Evolutionary conservation across 768 basidiomycete genomes (phyloP), one percentile per base, ranked within the genome.

Genomic region (Pleurotus tuoliensis): DNA sequence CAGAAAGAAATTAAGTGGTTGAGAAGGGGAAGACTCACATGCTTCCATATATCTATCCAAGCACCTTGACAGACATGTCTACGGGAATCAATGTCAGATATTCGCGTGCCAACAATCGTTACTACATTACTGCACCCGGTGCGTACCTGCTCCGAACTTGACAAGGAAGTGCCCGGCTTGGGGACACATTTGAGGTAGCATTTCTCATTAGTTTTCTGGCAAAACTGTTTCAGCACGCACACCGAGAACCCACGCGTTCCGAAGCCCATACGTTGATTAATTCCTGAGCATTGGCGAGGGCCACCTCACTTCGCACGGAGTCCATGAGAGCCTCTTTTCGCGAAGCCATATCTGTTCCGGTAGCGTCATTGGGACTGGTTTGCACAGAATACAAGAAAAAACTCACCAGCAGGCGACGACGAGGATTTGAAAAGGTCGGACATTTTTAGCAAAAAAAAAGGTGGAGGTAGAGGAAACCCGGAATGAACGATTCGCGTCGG

Each of bases 1-100:
- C 24, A 59, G 37, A 52, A 43, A 5, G 15, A 25, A 44, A 44
- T 38, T 46, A 5, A 40, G 22, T 18, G 16, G 20, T 40, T 6
- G 16, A n/a, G 18, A 46, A 38, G 30, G 8, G 18, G 37, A 16
- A 39, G 9, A 82, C 89, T 74, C 64, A 92, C 91, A 92, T 37
- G 88, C 88, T 70, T 93, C 89, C 75, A 94, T 76, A 66, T 92
- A 94, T 44, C 90, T 82, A 53, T 92, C 89, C 64, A 92, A 75
- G 67, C 92, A 94, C 56, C 83, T 77, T 5, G 82, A 73, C 43
- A 93, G 73, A 63, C 92, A 94, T 24, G 84, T 84, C 92, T 93
- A 55, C n/a, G 20, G 8, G 30, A 34, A 34, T 34, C 30, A 34
- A 34, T 34, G 30, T 34, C 30, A 34, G 30, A 34, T 34, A 34